Conservation (phyloP, 495 filamentous ascomycete genomes). For the Daldinia bambusicola region DNA sequence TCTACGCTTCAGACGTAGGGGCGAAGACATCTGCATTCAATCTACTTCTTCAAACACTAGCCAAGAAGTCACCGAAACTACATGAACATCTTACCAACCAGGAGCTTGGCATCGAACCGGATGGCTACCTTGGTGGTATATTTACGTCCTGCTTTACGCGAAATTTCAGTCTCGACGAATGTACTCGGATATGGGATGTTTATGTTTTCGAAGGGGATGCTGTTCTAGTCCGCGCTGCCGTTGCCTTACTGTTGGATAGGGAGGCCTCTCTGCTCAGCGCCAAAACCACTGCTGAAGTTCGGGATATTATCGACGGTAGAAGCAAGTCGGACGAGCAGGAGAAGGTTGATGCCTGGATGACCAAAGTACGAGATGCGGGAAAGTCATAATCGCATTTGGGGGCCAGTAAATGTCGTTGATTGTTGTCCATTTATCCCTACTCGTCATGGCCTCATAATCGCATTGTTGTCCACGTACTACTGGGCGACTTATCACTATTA, state of each 20-base stretch:
- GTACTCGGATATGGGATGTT: slow-evolving; percentile 88
- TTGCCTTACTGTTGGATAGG: slow-evolving; percentile 70
- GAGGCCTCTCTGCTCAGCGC: slow-evolving; percentile 57
- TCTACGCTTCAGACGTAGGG: slow-evolving; percentile 79
- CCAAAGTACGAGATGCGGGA: slow-evolving; percentile 72
- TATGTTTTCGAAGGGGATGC: slow-evolving; percentile 94
- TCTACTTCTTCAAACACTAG: slow-evolving; percentile 74
- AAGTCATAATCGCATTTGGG: slow-evolving; percentile 53
- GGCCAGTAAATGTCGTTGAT: not conserved
- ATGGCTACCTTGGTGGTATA: slow-evolving; percentile 61
- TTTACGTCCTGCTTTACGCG: slow-evolving; percentile 65
- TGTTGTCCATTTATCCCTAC: not conserved
- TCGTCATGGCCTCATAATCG: not conserved
- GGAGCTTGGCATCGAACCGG: slow-evolving; percentile 57
- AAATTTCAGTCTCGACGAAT: slow-evolving; percentile 73
- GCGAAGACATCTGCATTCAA: slow-evolving; percentile 78
- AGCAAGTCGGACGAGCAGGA: slow-evolving; percentile 50
- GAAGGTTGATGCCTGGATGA: slow-evolving; percentile 76
- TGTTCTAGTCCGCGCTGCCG: slow-evolving; percentile 78
- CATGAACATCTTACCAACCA: slow-evolving; percentile 69
- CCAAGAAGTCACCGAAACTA: slow-evolving; percentile 76
- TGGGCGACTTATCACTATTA: not conserved
- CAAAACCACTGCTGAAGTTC: slow-evolving; percentile 48
- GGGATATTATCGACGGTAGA: slow-evolving; percentile 39
- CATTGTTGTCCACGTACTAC: not conserved